These are phyloP conservation scores for Colletotrichum spaethianum DNA, from an alignment of 2,329 filamentous ascomycete genomes.

Conservation along the genomic window DNA sequence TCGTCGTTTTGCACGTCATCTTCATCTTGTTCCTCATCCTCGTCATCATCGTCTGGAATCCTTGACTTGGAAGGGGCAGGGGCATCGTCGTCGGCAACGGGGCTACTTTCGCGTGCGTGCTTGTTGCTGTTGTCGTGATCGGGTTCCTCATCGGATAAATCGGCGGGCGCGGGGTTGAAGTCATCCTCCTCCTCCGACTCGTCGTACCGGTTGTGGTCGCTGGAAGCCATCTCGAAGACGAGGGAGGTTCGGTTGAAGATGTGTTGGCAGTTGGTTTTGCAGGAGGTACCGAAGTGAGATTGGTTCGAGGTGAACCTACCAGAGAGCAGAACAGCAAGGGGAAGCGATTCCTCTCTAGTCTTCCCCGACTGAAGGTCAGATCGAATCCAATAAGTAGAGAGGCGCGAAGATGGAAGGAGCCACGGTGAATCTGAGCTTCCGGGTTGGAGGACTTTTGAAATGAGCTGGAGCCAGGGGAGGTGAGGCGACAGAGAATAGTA, in stretches of 20 bases:
- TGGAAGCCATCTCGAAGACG: slow-evolving; percentile 60
- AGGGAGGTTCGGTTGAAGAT: neutral
- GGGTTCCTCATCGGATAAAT: slow-evolving; percentile 80
- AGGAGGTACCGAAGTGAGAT: neutral
- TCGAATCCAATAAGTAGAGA: neutral
- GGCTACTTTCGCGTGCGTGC: slow-evolving; percentile 54
- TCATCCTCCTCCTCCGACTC: slow-evolving; percentile 86
- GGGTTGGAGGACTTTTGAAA: neutral
- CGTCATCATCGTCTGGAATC: slow-evolving; percentile 50
- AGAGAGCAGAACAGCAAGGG: neutral
- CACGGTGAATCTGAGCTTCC: neutral
- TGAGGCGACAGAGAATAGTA: slow-evolving; percentile 8
- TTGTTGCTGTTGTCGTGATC: slow-evolving; percentile 57
- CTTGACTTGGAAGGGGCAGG: slow-evolving; percentile 38
- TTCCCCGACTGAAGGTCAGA: neutral
- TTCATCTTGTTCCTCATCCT: slow-evolving; percentile 61
- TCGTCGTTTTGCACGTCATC: slow-evolving; percentile 54
- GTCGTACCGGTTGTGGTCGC: slow-evolving; percentile 64
- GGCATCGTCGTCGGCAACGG: slow-evolving; percentile 56
- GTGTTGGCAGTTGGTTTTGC: neutral
- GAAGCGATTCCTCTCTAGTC: neutral
- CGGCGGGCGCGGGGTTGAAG: slow-evolving; percentile 87
- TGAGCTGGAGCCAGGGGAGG: neutral
- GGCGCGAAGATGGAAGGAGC: neutral
- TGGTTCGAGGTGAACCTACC: neutral